A percentile compares a stretch with the other conserved stretches of the same genome.
Evolutionary conservation across 2,329 filamentous ascomycete species (phyloP).

Genomic region (Aschersonia sp.): DNA sequence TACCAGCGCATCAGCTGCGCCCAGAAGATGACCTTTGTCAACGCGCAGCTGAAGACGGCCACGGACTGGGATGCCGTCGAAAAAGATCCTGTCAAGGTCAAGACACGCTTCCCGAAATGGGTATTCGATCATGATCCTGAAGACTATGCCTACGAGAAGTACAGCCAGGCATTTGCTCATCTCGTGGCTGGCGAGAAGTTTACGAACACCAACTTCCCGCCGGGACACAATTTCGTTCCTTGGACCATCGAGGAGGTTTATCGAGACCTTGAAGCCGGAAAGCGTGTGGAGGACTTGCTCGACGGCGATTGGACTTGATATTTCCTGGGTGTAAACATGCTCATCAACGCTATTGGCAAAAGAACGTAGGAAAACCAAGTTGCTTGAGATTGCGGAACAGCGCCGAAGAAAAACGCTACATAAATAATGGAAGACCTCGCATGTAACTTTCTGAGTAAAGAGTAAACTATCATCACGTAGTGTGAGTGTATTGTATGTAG

Average conservation of each 20-base stretch:
- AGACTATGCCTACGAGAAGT: conserved; percentile 4
- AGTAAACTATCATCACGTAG: no score
- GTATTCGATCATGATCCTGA: conserved; percentile 4
- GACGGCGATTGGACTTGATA: conserved; percentile 1
- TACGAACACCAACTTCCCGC: conserved; percentile 1
- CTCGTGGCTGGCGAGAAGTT: neutral
- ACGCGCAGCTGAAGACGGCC: neutral
- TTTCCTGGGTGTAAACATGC: no score
- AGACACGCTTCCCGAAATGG: conserved; percentile 1
- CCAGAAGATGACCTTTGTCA: conserved; percentile 4
- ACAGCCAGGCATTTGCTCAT: conserved; percentile 1
- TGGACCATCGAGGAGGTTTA: conserved; percentile 3
- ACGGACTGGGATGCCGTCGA: neutral
- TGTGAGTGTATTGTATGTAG: no score
- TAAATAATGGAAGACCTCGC: no score
- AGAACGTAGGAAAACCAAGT: no score
- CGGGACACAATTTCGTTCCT: neutral
- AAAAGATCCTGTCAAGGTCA: conserved; percentile 1
- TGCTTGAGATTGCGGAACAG: no score
- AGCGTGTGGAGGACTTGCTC: neutral
- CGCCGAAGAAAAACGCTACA: no score
- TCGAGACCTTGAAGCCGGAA: neutral
- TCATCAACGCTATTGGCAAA: no score
- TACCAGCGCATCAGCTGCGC: conserved; percentile 3
- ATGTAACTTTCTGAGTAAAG: no score